Evolutionary conservation across 1,284 basidiomycete species (phyloP).

Genomic region (Xanthoconium separans): DNA sequence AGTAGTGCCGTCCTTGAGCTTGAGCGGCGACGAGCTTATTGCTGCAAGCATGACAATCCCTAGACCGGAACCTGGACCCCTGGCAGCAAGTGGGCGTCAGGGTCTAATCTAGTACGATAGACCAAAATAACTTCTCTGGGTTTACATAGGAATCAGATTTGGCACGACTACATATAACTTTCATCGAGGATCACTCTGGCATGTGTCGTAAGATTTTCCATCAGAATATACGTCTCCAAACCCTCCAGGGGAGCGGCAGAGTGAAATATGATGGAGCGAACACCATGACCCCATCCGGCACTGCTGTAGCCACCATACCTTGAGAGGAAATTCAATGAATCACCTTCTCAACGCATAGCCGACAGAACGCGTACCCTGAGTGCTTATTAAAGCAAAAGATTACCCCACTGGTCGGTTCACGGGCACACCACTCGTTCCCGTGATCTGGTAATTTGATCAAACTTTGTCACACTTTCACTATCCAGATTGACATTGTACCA

Average conservation of each 20-base stretch:
- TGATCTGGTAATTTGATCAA: conserved; percentile 49
- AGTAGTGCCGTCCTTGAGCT: no score
- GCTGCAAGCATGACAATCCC: no score
- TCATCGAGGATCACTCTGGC: conserved; percentile 34
- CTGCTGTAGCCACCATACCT: conserved; percentile 65
- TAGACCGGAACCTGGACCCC: no score
- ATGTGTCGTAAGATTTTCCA: conserved; percentile 50
- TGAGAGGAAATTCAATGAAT: not conserved
- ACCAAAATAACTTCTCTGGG: no score
- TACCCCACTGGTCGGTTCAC: conserved; percentile 56
- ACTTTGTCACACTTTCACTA: not conserved
- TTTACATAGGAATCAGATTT: no score
- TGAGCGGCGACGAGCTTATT: no score
- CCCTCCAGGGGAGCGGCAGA: conserved; percentile 43
- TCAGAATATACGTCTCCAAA: conserved; percentile 61
- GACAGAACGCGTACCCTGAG: conserved; percentile 49
- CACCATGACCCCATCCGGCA: conserved; percentile 58
- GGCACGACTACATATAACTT: conserved; percentile 12
- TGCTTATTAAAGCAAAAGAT: conserved; percentile 75
- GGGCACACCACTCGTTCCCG: conserved; percentile 71
- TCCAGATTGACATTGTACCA: conserved; percentile 35
- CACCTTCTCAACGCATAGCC: not conserved
- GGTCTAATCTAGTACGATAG: not conserved
- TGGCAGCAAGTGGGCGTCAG: no score
- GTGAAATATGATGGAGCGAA: conserved; percentile 61